Evolutionary conservation across 2,329 filamentous ascomycete genomes (phyloP).

Genomic region (Bimuria novae-zelandiae): DNA sequence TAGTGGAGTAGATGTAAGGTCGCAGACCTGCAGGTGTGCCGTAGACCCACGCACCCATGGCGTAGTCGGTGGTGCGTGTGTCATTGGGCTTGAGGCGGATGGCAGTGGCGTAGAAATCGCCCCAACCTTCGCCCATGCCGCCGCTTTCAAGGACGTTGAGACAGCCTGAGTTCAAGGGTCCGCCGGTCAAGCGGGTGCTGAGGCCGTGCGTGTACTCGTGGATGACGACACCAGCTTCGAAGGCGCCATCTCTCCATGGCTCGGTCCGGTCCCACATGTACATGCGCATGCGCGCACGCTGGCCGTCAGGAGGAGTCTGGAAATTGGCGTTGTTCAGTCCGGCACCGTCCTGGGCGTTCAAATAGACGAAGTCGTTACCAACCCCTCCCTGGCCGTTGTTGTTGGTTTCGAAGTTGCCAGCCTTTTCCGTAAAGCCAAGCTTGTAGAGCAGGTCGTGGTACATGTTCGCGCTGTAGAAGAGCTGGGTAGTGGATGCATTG

Average conservation of each 20-base stretch:
- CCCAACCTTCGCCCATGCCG: conserved; percentile 65
- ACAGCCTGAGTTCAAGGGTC: conserved; percentile 59
- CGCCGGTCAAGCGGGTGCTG: conserved; percentile 63
- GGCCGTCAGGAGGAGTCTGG: conserved; percentile 58
- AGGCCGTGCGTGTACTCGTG: conserved; percentile 55
- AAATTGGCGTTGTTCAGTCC: conserved; percentile 62
- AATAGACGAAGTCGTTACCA: conserved; percentile 59
- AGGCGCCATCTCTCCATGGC: conserved; percentile 59
- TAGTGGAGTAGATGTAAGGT: conserved; percentile 58
- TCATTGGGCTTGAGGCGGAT: conserved; percentile 54
- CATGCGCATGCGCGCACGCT: conserved; percentile 62
- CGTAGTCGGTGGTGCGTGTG: conserved; percentile 53
- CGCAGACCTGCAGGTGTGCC: conserved; percentile 55
- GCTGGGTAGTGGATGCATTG: conserved; percentile 62
- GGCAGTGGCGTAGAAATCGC: conserved; percentile 60
- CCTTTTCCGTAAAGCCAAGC: conserved; percentile 62
- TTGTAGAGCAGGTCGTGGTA: conserved; percentile 64
- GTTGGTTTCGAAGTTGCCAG: conserved; percentile 65
- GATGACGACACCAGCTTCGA: conserved; percentile 64
- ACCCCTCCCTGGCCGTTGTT: conserved; percentile 60
- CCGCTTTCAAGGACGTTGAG: conserved; percentile 55
- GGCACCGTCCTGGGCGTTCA: conserved; percentile 62
- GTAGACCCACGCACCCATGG: conserved; percentile 57
- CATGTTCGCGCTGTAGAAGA: conserved; percentile 65
- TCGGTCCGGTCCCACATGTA: conserved; percentile 59